phyloP scores from a whole-genome alignment of 2,329 filamentous ascomycete genomes.

The Trichoderma breve region DNA sequence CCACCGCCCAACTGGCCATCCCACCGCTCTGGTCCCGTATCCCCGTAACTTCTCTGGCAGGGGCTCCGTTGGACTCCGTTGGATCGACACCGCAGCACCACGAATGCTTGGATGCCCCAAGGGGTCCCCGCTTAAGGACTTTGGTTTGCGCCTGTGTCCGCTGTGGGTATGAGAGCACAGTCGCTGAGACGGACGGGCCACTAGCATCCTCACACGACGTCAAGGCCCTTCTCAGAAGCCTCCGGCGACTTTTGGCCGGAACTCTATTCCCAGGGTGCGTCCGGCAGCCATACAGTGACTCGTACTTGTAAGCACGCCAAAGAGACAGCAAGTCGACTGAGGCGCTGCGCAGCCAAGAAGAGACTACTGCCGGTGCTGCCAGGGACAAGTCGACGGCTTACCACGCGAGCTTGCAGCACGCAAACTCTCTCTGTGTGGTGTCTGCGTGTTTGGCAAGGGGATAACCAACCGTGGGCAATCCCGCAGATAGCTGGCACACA shows the following conservation, averaged over 20 bases:
- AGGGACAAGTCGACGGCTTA: conserved; percentile 5
- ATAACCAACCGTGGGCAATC: neutral
- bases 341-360: neutral
- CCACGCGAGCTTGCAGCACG: conserved; percentile 11
- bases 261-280: conserved; percentile 17
- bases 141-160: conserved; percentile 13
- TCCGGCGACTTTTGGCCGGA: conserved; percentile 15
- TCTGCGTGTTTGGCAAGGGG: neutral
- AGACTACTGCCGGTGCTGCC: conserved; percentile 12
- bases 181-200: neutral
- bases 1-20: conserved; percentile 7
- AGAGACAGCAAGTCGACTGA: neutral
- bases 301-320: neutral
- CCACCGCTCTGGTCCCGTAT: conserved; percentile 11
- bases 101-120: conserved; percentile 8
- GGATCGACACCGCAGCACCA: conserved; percentile 19
- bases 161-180: neutral
- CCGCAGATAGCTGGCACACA: neutral
- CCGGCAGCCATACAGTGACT: neutral
- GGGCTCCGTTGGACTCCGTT: conserved; percentile 17
- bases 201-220: conserved; percentile 7
- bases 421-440: neutral
- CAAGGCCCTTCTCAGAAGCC: conserved; percentile 1
- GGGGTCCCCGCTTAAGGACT: conserved; percentile 17
- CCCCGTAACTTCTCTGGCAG: neutral